Base-by-base conservation (phyloP, 2,329 filamentous ascomycete genomes). In the Verticillium klebahnii region DNA sequence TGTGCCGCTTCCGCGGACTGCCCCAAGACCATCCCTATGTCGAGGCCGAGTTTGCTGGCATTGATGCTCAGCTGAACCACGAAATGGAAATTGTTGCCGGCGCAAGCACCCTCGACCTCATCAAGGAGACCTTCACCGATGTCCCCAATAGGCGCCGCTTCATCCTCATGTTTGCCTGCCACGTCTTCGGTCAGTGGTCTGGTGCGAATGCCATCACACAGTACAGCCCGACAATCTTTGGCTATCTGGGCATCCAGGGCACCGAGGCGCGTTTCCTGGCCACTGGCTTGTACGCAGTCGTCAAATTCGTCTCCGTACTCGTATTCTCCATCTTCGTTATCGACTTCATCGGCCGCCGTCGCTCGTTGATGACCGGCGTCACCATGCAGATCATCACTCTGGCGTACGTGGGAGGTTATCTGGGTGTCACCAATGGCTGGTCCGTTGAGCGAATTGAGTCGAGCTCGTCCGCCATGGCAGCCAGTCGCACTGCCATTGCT, bases 401-500 rank as follows among this genome's bases (percentile, higher is more conserved):
- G 9, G 62, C 67, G 0, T 73, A 68, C 5, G 69, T 73, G 0
- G 73, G 70, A 0, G 69, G 66, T 0, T 75, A 73, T 2, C 68
- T 74, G 0, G 71, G 69, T 1, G 56, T 68, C 5, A 74, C 71
- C 0, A 73, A 70, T 3, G 68, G 68, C 0, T 68, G 65, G 63
- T 64, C 66, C 0, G 37, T 61, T 0, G 65, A 63, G n/a, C 25
- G 57, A 0, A 69, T 73, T 1, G 64, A 64, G 34, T 56, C 57
- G 0, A 66, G 63, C 9, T 37, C 64, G 0, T 65, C 67, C 4
- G 57, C 69, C 0, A 70, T 73, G 58, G 64, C 68, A 8, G 77
- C 76, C 1, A 73, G 71, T 57, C 73, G 72, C 0, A 76, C 71
- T 1, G 75, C 77, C 1, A 78, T 80, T 36, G 75, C 74, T 0